Evolutionary conservation across 441 rosid species (phyloP).

Genomic region (Croton laevigatus): DNA sequence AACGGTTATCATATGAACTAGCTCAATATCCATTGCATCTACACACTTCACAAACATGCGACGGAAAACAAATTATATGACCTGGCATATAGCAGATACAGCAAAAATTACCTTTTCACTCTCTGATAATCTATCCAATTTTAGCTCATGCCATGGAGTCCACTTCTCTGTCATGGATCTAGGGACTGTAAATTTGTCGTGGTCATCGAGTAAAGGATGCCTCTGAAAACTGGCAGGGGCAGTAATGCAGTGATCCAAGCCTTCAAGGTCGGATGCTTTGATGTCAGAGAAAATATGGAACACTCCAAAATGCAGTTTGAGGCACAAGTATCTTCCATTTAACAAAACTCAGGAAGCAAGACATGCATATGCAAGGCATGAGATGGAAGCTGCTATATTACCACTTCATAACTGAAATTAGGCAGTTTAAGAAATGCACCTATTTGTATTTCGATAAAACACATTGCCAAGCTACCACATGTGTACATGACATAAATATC

Average conservation of each 20-base stretch:
- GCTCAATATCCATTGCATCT: neutral
- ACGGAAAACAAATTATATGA: conserved; percentile 1
- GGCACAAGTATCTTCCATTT: neutral
- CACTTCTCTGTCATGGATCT: conserved; percentile 74
- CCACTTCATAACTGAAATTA: neutral
- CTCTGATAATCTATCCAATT: conserved; percentile 74
- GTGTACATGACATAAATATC: neutral
- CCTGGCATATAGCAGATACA: conserved; percentile 4
- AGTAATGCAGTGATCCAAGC: conserved; percentile 57
- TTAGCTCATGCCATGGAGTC: conserved; percentile 48
- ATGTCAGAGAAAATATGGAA: conserved; percentile 27
- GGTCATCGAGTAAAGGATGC: conserved; percentile 41
- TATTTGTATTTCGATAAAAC: neutral
- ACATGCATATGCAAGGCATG: neutral
- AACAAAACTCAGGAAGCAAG: neutral
- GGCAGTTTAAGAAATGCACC: neutral
- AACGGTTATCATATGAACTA: neutral
- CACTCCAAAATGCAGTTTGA: neutral
- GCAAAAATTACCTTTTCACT: conserved; percentile 59
- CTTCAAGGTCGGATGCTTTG: conserved; percentile 43
- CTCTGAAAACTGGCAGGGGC: conserved; percentile 41
- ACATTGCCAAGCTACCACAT: neutral
- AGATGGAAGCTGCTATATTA: neutral
- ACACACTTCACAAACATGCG: neutral
- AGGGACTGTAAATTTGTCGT: conserved; percentile 44